phyloP scores from a whole-genome alignment of 371 early-diverging fungal species.

The Rhizopus arrhizus region DNA sequence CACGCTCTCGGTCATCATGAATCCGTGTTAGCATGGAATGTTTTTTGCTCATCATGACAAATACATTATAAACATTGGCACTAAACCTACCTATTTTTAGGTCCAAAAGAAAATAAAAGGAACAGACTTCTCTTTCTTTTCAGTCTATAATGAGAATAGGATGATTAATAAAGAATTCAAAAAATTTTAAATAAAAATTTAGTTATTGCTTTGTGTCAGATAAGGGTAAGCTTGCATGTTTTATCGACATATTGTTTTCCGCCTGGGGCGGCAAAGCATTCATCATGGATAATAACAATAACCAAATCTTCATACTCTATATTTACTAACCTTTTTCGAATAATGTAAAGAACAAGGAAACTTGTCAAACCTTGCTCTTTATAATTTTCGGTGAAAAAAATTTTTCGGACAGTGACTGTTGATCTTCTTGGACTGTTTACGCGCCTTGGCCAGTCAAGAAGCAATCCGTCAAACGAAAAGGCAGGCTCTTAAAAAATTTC shows the following conservation, averaged over 20 bases:
- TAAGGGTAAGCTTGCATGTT: conserved; percentile 35
- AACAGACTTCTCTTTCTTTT: not conserved
- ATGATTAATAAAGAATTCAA: conserved; percentile 4
- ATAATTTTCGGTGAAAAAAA: not conserved
- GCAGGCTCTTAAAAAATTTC: too few species aligned
- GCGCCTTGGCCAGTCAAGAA: too few species aligned
- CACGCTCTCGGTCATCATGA: conserved; percentile 35
- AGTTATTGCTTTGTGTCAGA: conserved; percentile 22
- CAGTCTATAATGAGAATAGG: not conserved
- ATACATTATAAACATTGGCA: not conserved
- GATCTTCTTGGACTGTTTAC: too few species aligned
- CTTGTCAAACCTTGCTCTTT: too few species aligned
- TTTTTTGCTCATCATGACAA: conserved; percentile 33
- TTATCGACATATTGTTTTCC: conserved; percentile 44
- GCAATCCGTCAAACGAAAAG: not conserved
- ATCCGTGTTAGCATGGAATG: conserved; percentile 45
- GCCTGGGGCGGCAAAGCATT: conserved; percentile 53
- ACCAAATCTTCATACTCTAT: not conserved
- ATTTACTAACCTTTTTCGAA: not conserved
- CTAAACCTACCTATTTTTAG: not conserved
- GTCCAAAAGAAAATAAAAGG: not conserved
- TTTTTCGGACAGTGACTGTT: not conserved
- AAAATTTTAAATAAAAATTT: not conserved
- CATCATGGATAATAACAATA: conserved; percentile 33
- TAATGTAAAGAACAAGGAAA: not conserved